Percentiles rank a stretch among this genome's conserved stretches.
Evolutionary conservation across 148 eudicot genomes (phyloP).

Genomic region (Gaultheria prostrata): DNA sequence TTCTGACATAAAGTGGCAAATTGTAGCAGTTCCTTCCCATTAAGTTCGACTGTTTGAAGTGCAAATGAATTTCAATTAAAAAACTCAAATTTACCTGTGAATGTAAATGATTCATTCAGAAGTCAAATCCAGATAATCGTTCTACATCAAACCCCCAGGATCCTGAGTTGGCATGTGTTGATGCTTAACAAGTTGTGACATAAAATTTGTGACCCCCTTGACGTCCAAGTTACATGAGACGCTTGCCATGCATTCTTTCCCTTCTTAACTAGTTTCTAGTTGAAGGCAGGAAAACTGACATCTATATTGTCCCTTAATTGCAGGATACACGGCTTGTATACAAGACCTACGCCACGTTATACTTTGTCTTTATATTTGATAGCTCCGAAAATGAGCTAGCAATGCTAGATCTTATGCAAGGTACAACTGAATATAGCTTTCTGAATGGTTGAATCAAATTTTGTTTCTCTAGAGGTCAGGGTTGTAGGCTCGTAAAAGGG

Average conservation of each 20-base stretch:
- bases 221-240: conserved; percentile 11
- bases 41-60: not conserved
- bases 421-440: conserved; percentile 29
- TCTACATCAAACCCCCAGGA: not conserved
- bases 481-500: not conserved
- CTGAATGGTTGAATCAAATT: not conserved
- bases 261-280: not conserved
- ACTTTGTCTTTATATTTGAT: conserved; percentile 81
- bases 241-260: not conserved
- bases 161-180: not conserved
- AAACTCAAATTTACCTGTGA: not conserved
- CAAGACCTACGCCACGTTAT: conserved; percentile 84
- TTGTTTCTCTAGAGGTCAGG: not conserved
- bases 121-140: not conserved
- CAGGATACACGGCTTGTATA: conserved; percentile 91
- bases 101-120: conserved; percentile 3
- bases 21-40: not conserved
- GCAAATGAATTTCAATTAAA: not conserved
- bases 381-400: conserved; percentile 90
- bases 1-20: not conserved
- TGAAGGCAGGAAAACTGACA: not conserved
- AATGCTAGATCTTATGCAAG: conserved; percentile 95
- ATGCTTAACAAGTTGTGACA: not conserved
- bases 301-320: conserved; percentile 17
- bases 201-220: not conserved